Conservation (phyloP, 805 yeast genomes). For the Candida ovalis region DNA sequence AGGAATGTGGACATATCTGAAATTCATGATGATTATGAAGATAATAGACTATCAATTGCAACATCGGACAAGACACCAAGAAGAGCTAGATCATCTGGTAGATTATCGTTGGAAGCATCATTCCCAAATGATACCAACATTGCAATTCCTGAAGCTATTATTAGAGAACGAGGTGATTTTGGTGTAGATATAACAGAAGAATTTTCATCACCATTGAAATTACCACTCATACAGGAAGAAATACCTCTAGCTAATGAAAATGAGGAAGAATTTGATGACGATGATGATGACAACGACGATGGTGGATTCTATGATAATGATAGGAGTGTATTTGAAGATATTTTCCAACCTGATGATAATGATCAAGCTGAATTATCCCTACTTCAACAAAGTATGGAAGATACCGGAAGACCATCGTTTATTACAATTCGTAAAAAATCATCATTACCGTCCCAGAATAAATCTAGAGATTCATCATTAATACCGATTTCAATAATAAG, state of each 20-base stretch:
- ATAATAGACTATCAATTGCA: slow-evolving; percentile 2
- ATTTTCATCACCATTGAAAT: slow-evolving; percentile 3
- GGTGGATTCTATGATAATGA: slow-evolving; percentile 6
- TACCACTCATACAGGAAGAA: background rate
- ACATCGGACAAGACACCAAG: slow-evolving; percentile 19
- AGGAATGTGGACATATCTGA: slow-evolving; percentile 3
- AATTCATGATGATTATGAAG: slow-evolving; percentile 5
- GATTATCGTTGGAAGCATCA: slow-evolving; percentile 25
- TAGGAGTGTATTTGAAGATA: slow-evolving; percentile 1
- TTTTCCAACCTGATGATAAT: slow-evolving; percentile 8
- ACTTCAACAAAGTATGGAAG: slow-evolving; percentile 3
- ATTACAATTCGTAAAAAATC: slow-evolving; percentile 14
- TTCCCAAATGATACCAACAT: slow-evolving; percentile 27
- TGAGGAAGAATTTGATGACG: slow-evolving; percentile 9
- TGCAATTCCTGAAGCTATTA: slow-evolving; percentile 34
- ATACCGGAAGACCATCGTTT: slow-evolving; percentile 10
- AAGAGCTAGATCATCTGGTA: slow-evolving; percentile 18
- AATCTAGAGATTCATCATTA: background rate
- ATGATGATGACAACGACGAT: slow-evolving; percentile 8
- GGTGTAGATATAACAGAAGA: slow-evolving; percentile 18
- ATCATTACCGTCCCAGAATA: background rate
- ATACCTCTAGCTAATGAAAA: slow-evolving; percentile 2
- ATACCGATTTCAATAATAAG: slow-evolving; percentile 13
- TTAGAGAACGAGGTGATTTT: slow-evolving; percentile 28
- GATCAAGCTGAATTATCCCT: slow-evolving; percentile 20